Percentiles rank a stretch among this genome's conserved stretches.
Evolutionary conservation across 768 basidiomycete species (phyloP).

Genomic region (Coprinopsis marcescibilis): DNA sequence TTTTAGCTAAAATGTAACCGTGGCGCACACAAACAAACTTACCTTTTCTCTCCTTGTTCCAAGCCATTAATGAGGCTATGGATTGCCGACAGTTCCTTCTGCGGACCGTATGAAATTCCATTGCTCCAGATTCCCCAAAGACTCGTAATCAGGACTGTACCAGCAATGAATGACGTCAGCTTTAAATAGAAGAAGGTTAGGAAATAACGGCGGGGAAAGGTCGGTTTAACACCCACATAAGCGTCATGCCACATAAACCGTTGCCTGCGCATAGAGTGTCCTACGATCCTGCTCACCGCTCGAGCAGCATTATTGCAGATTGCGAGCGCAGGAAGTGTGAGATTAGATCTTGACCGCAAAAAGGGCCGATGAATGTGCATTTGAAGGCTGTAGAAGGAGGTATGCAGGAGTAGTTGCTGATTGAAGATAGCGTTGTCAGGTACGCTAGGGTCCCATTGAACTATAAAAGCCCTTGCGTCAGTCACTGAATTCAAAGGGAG

Average conservation of each 20-base stretch:
- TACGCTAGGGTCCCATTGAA: conserved; percentile 32
- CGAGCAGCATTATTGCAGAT: conserved; percentile 71
- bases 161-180: conserved; percentile 31
- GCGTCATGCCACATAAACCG: conserved; percentile 22
- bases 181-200: conserved; percentile 7
- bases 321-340: conserved; percentile 52
- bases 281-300: conserved; percentile 63
- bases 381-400: conserved; percentile 41
- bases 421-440: conserved; percentile 32
- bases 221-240: conserved; percentile 20
- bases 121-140: too few species aligned
- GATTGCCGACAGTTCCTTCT: too few species aligned
- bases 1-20: too few species aligned
- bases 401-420: conserved; percentile 46
- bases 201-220: not conserved
- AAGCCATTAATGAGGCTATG: too few species aligned
- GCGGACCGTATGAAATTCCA: too few species aligned
- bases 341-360: conserved; percentile 35
- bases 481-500: too few species aligned
- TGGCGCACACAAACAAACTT: too few species aligned
- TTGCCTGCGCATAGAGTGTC: conserved; percentile 37
- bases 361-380: conserved; percentile 71
- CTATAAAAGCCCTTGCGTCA: too few species aligned
- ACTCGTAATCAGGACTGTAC: conserved; percentile 49
- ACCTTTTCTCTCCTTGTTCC: too few species aligned